Evolutionary conservation across 768 basidiomycete genomes (phyloP), one percentile per base, ranked within the genome.

Genomic region (Lactarius hengduanensis): DNA sequence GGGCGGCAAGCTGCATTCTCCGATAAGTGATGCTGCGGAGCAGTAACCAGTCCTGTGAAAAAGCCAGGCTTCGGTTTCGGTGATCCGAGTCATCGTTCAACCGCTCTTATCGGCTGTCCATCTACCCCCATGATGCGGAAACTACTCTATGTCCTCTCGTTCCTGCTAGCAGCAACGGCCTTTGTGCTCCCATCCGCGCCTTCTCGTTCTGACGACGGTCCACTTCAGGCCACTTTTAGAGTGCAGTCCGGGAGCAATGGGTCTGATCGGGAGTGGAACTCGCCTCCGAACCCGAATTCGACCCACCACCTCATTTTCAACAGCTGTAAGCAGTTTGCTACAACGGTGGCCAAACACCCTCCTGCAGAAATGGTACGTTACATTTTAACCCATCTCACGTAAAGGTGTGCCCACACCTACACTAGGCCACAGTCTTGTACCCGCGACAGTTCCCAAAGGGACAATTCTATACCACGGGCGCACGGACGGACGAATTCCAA

Each of bases 281-380:
- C 55, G 4, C 43, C 58, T 0, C 77, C 77, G 1, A 66, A 67
- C 38, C 65, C 71, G 5, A 74, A 77, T 57, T 69, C 70, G 20
- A 78, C 78, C 5, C 67, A 71, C 22, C 72, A 77, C 62, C 69
- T 79, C 9, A 70, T 79, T 15, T 80, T 80, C 57, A 75, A 77
- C 47, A 73, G 75, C 1, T n/a, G 71, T 78, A 11, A 70, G 71
- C 53, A 73, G 76, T 3, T 67, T 78, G 3, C 72, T 80, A 16
- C 79, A 80, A 56, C 74, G 76, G 30, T 80, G 78, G 78, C 73
- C 78, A 3, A 80, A 79, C 63, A 78, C 76, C 0, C 71, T 76
- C 32, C 63, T n/a, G 59, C 26, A 70, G 63, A 62, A 70, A 70
- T 64, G 69, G 69, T 64, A 41, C 43, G 69, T 36, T 41, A 4